Evolutionary conservation across 345 rosid genomes (phyloP).

Genomic region (Turritis glabra): DNA sequence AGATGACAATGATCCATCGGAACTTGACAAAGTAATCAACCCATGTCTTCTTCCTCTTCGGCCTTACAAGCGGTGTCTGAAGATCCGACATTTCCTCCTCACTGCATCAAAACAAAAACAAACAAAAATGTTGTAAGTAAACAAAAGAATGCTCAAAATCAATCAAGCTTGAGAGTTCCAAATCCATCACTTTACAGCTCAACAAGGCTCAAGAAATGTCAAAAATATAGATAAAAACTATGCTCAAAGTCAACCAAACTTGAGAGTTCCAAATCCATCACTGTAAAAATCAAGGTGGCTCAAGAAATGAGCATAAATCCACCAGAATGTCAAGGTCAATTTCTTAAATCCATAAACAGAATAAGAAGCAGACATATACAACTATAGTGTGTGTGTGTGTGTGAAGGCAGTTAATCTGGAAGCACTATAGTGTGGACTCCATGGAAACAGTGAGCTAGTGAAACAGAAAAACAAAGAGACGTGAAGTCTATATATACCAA

Average conservation of each 20-base stretch:
- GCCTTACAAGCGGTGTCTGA: conserved; percentile 67
- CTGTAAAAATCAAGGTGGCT: background rate
- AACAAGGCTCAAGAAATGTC: background rate
- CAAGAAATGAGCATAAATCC: background rate
- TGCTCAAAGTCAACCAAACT: conserved; percentile 14
- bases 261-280: conserved; percentile 8
- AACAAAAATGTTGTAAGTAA: conserved; percentile 1
- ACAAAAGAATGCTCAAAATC: background rate
- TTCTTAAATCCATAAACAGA: background rate
- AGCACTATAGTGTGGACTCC: background rate
- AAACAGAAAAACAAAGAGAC: conserved; percentile 12
- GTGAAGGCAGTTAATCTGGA: background rate
- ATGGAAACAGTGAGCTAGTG: background rate
- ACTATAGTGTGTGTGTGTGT: background rate
- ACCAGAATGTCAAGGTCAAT: background rate
- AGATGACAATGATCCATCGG: conserved; percentile 90
- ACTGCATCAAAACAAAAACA: conserved; percentile 37
- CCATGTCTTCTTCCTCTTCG: conserved; percentile 82
- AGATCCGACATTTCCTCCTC: conserved; percentile 76
- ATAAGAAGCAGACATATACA: background rate
- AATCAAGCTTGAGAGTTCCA: conserved; percentile 17
- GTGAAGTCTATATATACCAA: background rate
- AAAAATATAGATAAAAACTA: background rate
- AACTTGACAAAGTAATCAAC: conserved; percentile 87
- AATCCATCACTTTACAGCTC: conserved; percentile 11